These are phyloP conservation scores for Apiotrichum siamense DNA, from an alignment of 1,284 basidiomycete genomes.

Conservation along the genomic window DNA sequence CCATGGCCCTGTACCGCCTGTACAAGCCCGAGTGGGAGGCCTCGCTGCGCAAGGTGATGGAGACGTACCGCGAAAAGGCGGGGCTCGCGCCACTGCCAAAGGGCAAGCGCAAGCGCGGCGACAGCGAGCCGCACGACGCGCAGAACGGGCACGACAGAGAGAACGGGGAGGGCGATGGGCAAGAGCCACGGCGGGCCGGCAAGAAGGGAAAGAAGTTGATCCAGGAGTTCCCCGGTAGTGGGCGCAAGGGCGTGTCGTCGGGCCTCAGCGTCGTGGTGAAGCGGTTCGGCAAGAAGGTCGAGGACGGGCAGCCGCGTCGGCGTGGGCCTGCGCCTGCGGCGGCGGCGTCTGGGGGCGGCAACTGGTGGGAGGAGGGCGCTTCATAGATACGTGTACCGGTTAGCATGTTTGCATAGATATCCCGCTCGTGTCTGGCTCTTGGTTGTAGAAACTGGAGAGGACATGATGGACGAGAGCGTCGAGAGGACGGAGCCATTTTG, in stretches of 20 bases:
- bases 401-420: not conserved
- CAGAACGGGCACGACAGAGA: conserved; percentile 19
- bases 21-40: conserved; percentile 80
- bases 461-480: no score
- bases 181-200: no score
- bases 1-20: conserved; percentile 91
- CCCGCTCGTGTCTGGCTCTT: no score
- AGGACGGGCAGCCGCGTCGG: conserved; percentile 14
- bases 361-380: conserved; percentile 18
- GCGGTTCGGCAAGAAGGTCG: conserved; percentile 33
- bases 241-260: conserved; percentile 62
- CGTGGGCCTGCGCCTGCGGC: conserved; percentile 11
- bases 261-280: conserved; percentile 61
- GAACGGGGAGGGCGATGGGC: conserved; percentile 34
- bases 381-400: not conserved
- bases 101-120: conserved; percentile 17
- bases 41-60: conserved; percentile 39
- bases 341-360: conserved; percentile 3
- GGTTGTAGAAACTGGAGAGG: no score
- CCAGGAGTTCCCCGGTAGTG: conserved; percentile 52
- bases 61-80: conserved; percentile 38
- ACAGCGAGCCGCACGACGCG: conserved; percentile 27
- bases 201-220: conserved; percentile 21
- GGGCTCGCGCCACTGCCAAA: conserved; percentile 13
- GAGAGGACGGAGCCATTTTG: no score